Evolutionary conservation across 805 yeast species (phyloP), one percentile per base, ranked within the genome.

Genomic region (Candida alai): DNA sequence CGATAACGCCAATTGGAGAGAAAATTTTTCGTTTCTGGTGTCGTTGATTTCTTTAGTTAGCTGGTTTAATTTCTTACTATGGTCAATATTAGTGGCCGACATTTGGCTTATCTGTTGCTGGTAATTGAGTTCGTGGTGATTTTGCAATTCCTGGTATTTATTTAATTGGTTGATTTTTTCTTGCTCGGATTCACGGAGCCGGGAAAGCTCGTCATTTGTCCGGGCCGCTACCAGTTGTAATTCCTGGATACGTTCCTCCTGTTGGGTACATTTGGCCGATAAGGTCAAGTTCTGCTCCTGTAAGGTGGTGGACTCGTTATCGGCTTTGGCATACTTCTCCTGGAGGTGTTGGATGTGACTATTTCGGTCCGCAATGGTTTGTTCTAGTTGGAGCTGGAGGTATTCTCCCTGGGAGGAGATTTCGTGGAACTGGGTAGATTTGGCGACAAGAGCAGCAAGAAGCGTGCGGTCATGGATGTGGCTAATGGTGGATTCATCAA

Each of bases 21-120:
- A 38, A 37, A 64, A 66, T 34, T 52, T 58, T n/a, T 58, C 60
- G 34, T 60, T 64, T 32, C 58, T 47, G n/a, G 46, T 40, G n/a
- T 58, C 62, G 40, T 62, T 65, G 28, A 65, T 37, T 31, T 63
- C 62, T 30, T 56, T 57, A 2, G 60, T 55, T 21, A 65, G 36
- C 35, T 62, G 58, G 37, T 58, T 62, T 14, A 64, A 40, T 37
- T 51, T 53, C 40, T 54, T 58, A 24, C 57, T 61, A 34, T 57
- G 61, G 7, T 61, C 69, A 7, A 66, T 55, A 38, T 62, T 66
- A 7, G 56, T 45, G 24, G 47, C 45, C 2, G 68, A 56, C 29
- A 64, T 52, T 20, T 45, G 43, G 35, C 52, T 52, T 5, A 59
- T 42, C 6, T 53, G 35, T 18, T 55, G 61, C 28, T 54, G 58